phyloP scores from a whole-genome alignment of 2,329 filamentous ascomycete species.

The Alternaria infectoria region DNA sequence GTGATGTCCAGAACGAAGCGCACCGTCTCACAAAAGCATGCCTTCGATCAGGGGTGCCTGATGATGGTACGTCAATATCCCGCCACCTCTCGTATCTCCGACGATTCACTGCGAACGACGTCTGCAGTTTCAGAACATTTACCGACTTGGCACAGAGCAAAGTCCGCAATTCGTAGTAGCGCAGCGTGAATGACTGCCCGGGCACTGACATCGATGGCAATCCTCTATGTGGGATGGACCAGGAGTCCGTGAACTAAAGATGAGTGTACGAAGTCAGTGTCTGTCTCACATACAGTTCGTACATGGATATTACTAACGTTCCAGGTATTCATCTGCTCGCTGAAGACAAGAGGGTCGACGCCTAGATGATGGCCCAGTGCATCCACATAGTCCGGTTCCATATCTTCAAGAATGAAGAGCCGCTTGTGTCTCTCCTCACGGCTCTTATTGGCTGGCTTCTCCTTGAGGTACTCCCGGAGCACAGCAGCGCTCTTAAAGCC shows the following conservation, averaged over 20 bases:
- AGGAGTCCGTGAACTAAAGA: constrained; percentile 18
- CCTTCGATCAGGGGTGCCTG: constrained; percentile 9
- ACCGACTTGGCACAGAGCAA: background rate
- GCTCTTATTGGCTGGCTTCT: background rate
- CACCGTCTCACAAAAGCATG: constrained; percentile 25
- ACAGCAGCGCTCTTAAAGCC: background rate
- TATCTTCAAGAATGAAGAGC: constrained; percentile 30
- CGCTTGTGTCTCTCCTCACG: background rate
- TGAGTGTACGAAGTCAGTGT: too few species aligned
- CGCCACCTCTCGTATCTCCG: constrained; percentile 13
- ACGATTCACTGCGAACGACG: background rate
- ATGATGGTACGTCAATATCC: constrained; percentile 19
- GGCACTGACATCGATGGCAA: constrained; percentile 24
- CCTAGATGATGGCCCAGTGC: constrained; percentile 21
- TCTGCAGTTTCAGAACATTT: background rate
- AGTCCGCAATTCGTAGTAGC: constrained; percentile 1
- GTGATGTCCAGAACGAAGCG: constrained; percentile 27
- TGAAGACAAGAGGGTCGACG: constrained; percentile 27
- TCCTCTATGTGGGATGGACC: constrained; percentile 20
- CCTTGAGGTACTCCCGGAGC: background rate
- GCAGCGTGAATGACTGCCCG: constrained; percentile 18
- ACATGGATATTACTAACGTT: constrained; percentile 2
- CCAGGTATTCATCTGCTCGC: constrained; percentile 32
- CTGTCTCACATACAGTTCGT: too few species aligned
- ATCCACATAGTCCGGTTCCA: constrained; percentile 26